Evolutionary conservation across 2,329 filamentous ascomycete genomes (phyloP).

Genomic region (Aaosphaeria pasadenensis): DNA sequence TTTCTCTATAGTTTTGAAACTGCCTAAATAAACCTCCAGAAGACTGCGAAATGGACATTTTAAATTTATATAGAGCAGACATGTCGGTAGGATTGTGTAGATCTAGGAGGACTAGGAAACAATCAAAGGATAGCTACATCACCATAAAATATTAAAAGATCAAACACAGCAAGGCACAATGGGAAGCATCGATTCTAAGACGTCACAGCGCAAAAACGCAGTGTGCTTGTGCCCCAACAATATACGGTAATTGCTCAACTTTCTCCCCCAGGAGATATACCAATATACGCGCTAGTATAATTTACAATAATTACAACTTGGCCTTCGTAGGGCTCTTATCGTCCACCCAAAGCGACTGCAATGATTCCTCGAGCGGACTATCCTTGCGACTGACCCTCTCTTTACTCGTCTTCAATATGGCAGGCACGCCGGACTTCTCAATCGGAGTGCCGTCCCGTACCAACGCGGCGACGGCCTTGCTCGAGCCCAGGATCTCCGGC

Average conservation of each 20-base stretch:
- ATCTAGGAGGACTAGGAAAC: no score
- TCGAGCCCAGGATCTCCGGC: slow-evolving; percentile 54
- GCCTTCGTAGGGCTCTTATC: background rate
- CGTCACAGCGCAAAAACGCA: background rate
- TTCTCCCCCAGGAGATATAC: no score
- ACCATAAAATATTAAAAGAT: no score
- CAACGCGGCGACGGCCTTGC: slow-evolving; percentile 34
- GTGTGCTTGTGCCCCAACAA: background rate
- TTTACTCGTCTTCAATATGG: background rate
- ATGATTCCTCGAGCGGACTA: background rate
- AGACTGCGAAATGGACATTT: no score
- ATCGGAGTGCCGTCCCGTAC: background rate
- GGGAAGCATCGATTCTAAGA: background rate
- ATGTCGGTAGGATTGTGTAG: no score
- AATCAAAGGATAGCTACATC: no score
- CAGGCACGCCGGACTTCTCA: background rate
- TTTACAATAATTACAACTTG: background rate
- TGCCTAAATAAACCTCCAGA: background rate
- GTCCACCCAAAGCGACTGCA: background rate
- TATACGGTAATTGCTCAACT: no score
- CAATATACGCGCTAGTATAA: background rate
- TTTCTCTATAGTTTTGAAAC: background rate
- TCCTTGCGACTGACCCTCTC: background rate
- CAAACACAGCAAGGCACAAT: no score
- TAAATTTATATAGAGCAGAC: no score